Evolutionary conservation across 257 asterid species (phyloP).

Genomic region (Misopates orontium): DNA sequence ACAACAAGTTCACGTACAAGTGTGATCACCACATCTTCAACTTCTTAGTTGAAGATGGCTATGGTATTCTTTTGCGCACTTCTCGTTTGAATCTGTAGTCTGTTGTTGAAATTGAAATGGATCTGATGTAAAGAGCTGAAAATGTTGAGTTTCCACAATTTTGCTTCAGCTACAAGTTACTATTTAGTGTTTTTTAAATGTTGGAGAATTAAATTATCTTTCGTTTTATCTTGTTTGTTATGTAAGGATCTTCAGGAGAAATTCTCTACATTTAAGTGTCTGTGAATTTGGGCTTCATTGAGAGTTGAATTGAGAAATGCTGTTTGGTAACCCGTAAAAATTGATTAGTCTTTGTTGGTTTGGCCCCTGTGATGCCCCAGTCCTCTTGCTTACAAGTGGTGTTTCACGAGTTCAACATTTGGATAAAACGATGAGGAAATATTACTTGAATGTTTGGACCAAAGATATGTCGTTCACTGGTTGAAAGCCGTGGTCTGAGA

Average conservation of each 20-base stretch:
- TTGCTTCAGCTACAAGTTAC: background rate
- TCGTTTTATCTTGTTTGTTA: background rate
- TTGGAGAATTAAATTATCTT: slow-evolving; percentile 5
- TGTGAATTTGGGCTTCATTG: background rate
- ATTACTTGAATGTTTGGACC: background rate
- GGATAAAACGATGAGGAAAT: background rate
- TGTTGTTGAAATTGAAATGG: slow-evolving; percentile 42
- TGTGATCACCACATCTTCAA: slow-evolving; percentile 68
- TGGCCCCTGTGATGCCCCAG: background rate
- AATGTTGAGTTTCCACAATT: slow-evolving; percentile 26
- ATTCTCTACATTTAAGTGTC: background rate
- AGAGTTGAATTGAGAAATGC: background rate
- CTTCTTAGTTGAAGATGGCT: slow-evolving; percentile 67
- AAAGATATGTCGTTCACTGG: background rate
- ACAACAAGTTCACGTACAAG: slow-evolving; percentile 61
- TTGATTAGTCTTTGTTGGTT: background rate
- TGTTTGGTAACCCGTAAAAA: too few relatives aligned
- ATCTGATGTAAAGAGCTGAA: slow-evolving; percentile 39
- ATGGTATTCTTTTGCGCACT: slow-evolving; percentile 34
- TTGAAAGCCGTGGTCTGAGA: background rate
- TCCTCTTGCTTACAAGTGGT: background rate
- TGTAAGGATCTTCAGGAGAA: background rate
- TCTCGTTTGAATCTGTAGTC: background rate
- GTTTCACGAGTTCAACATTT: background rate
- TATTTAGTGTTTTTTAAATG: background rate